phyloP scores from a whole-genome alignment of 768 basidiomycete genomes.

The Cyclocybe aegerita region DNA sequence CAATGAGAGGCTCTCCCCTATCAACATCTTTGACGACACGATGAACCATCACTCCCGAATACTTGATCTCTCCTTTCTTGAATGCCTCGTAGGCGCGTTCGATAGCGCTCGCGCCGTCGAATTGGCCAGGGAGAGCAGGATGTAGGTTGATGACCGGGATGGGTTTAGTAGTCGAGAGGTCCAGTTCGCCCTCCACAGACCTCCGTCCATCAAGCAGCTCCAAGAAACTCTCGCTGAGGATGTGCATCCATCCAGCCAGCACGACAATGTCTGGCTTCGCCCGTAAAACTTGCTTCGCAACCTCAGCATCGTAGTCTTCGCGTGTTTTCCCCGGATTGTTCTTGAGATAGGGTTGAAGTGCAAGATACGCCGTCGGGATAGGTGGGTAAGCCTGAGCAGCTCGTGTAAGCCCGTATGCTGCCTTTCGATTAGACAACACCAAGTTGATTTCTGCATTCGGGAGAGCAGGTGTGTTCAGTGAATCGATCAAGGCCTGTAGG shows the following conservation, averaged over 20 bases:
- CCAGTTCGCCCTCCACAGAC: constrained; percentile 33
- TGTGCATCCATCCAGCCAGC: constrained; percentile 99
- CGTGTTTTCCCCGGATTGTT: constrained; percentile 70
- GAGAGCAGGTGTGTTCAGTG: constrained; percentile 70
- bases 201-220: constrained; percentile 54
- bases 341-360: constrained; percentile 82
- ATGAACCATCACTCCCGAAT: constrained; percentile 91
- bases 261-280: constrained; percentile 82
- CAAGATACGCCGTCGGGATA: constrained; percentile 81
- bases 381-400: constrained; percentile 68
- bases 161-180: constrained; percentile 18
- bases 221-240: constrained; percentile 81
- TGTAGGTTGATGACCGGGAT: constrained; percentile 95
- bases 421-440: constrained; percentile 91
- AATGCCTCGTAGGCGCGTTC: constrained; percentile 89
- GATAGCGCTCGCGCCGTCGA: constrained; percentile 93
- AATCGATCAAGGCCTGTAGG: constrained; percentile 94
- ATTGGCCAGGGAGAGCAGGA: constrained; percentile 93
- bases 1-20: constrained; percentile 83
- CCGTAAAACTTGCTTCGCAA: constrained; percentile 65
- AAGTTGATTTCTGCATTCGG: constrained; percentile 70
- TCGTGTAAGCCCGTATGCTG: constrained; percentile 86
- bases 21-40: constrained; percentile 93
- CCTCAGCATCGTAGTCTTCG: constrained; percentile 81
- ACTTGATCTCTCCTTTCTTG: constrained; percentile 73